Base-by-base conservation (phyloP, 2,329 filamentous ascomycete species). In the Verticillium albo-atrum region DNA sequence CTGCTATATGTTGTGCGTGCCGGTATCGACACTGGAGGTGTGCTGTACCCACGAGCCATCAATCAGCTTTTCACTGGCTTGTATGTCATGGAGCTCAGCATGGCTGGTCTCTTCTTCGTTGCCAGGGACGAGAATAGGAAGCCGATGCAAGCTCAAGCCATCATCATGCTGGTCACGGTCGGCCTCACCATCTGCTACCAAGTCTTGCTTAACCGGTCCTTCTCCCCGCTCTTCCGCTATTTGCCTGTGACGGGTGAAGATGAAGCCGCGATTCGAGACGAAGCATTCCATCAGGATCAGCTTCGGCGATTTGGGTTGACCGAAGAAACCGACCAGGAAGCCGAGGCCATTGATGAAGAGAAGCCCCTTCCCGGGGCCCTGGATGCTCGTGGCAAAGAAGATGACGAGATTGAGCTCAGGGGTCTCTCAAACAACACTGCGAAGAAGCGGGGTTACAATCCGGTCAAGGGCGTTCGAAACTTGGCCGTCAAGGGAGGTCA, bases 211-310 rank as follows among this genome's bases (percentile, higher is more conserved):
- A 97, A 97, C 72, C 78, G 80, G 58, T 90, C 92, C 0, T 98
- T 99, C 66, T 85, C 85, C 0, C 94, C 95, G 3, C 81, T 99
- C 10, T 88, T 96, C 70, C 86, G 89, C 42, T 97, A 97, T 68
- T 79, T 99, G 3, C 95, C 95, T 0, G 96, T 98, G 64, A 98
- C 94, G 0, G 87, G 98, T 58, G 95, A 99, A 72, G 95, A 98
- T 64, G 94, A 97, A 70, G 95, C 95, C 3, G 91, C 95, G 1
- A 78, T 91, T n/a, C 88, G 94, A 6, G 95, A 99, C 66, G 87
- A 94, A 68, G 91, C 90, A 42, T 99, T 98, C 70, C 89, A 92
- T 66, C 82, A 89, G 54, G 89, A 88, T 3, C 92, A 96, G 70
- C 86, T 88, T 60, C 80, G 80, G 25, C 87, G 89, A 9, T 83